Conservation (phyloP, 1,139 yeast genomes). For the Saccharomyces hybrid region DNA sequence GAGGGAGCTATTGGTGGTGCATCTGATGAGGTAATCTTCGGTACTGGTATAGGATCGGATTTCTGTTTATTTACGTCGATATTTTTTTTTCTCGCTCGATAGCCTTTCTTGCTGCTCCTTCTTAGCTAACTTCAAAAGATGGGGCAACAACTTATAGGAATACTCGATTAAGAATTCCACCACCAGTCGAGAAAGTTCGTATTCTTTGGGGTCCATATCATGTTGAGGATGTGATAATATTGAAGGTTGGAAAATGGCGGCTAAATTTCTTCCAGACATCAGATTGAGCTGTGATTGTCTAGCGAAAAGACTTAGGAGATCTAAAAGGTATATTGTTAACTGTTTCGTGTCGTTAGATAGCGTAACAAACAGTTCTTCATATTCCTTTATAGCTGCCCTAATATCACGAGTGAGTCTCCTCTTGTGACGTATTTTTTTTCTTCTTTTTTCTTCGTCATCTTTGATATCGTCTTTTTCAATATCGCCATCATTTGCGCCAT, state of each 20-base stretch:
- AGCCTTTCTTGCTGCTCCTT: conserved; percentile 17
- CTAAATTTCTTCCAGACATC: conserved; percentile 89
- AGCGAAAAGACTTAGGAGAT: conserved; percentile 78
- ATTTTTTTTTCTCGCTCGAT: conserved; percentile 5
- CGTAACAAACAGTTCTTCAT: conserved; percentile 56
- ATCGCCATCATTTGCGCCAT: conserved; percentile 11
- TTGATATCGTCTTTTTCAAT: conserved; percentile 28
- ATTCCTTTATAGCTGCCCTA: conserved; percentile 60
- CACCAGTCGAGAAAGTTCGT: conserved; percentile 77
- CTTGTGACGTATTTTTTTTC: conserved; percentile 34
- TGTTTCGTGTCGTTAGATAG: conserved; percentile 50
- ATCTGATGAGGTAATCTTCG: background rate
- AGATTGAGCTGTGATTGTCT: conserved; percentile 68
- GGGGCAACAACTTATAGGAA: conserved; percentile 68
- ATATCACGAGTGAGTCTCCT: conserved; percentile 49
- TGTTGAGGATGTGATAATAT: conserved; percentile 86
- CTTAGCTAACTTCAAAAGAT: conserved; percentile 34
- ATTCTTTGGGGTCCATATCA: conserved; percentile 86
- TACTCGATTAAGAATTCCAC: conserved; percentile 86
- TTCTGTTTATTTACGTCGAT: conserved; percentile 7
- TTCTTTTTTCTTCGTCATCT: conserved; percentile 30
- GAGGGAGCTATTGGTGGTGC: background rate
- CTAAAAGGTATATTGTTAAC: conserved; percentile 75
- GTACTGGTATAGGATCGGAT: background rate
- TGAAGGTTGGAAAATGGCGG: conserved; percentile 95